Percentiles rank a stretch among this genome's conserved stretches.
Conservation (phyloP, 2,329 filamentous ascomycete species). For the Fusarium phyllophilum region DNA sequence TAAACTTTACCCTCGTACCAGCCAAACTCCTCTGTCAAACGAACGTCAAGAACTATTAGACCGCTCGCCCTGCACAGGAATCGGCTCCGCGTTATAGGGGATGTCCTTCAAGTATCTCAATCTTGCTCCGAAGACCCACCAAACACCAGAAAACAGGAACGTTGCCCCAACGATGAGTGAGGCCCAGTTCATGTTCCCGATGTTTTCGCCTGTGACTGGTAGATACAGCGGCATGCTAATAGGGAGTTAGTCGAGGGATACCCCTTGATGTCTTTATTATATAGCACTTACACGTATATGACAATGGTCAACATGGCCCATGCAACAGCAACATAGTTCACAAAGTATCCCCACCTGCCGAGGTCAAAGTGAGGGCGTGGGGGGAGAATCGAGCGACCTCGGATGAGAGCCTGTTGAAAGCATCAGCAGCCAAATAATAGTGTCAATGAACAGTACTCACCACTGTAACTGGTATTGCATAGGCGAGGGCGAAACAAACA, state of each 20-base stretch:
- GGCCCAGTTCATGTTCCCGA: constrained; percentile 24
- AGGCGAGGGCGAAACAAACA: constrained; percentile 1
- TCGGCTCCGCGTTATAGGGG: rapidly evolving
- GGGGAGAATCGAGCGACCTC: constrained; percentile 2
- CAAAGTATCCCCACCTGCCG: constrained; percentile 7
- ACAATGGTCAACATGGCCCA: constrained; percentile 7
- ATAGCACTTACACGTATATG: not conserved
- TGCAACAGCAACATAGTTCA: constrained; percentile 3
- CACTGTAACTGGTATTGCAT: constrained; percentile 3
- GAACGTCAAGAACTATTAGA: not conserved
- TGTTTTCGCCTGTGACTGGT: constrained; percentile 5
- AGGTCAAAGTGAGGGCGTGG: constrained; percentile 13
- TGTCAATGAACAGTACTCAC: not conserved
- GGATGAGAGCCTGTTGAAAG: not conserved
- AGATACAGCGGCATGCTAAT: constrained; percentile 11
- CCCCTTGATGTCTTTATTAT: not conserved
- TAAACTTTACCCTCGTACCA: too few relatives aligned
- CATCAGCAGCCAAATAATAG: not conserved
- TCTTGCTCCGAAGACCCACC: constrained; percentile 6
- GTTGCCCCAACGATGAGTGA: constrained; percentile 3
- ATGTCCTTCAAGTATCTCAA: not conserved
- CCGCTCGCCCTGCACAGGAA: rapidly evolving
- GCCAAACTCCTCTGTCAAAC: too few relatives aligned
- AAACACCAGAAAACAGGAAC: not conserved
- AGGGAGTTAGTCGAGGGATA: rapidly evolving